Evolutionary conservation across 345 rosid genomes (phyloP).

Genomic region (Limnanthes douglasii): DNA sequence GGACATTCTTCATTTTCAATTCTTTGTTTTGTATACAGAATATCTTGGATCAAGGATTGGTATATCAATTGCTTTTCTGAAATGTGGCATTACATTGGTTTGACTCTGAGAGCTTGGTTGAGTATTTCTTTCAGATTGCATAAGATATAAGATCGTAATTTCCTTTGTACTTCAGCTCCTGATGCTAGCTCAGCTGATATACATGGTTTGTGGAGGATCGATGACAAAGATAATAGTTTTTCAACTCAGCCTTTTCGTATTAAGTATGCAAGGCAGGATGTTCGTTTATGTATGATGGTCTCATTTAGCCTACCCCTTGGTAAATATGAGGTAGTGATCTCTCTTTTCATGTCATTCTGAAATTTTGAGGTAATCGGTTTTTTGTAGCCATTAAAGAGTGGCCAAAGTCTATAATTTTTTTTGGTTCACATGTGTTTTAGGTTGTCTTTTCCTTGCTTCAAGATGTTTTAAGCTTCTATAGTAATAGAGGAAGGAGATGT

Average conservation of each 20-base stretch:
- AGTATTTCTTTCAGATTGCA: too few species aligned
- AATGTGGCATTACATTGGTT: background rate
- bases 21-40: too few species aligned
- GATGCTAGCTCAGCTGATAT: slow-evolving; percentile 38
- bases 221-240: slow-evolving; percentile 76
- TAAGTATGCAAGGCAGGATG: slow-evolving; percentile 88
- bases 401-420: too few species aligned
- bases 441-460: too few species aligned
- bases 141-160: background rate
- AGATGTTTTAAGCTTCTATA: too few species aligned
- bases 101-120: too few species aligned
- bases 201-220: slow-evolving; percentile 72
- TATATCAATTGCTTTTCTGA: background rate
- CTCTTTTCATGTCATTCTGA: slow-evolving; percentile 1
- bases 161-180: slow-evolving; percentile 33
- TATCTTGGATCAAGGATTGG: background rate
- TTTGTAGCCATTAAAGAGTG: too few species aligned
- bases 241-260: slow-evolving; percentile 76
- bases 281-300: slow-evolving; percentile 60
- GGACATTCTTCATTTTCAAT: background rate
- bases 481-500: too few species aligned
- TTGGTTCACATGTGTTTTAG: too few species aligned
- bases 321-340: slow-evolving; percentile 38
- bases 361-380: background rate
- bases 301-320: slow-evolving; percentile 50